Base-by-base conservation (phyloP, 768 basidiomycete genomes). In the Austroboletus eburneus region DNA sequence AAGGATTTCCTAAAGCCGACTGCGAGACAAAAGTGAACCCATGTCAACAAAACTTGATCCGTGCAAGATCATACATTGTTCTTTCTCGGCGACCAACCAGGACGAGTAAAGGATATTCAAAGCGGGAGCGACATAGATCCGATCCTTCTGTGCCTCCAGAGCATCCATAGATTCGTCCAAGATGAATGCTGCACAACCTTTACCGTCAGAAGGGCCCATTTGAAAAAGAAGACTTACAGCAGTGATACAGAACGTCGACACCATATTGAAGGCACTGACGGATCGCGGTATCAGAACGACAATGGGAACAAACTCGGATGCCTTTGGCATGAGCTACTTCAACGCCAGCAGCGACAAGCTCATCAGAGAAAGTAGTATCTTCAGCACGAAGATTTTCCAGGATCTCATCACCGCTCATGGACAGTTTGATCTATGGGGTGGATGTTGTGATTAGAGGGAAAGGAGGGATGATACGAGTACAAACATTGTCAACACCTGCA, bases 381-480 rank as follows among this genome's bases (percentile, higher is more conserved):
- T 69, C 68, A 5, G 69, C 66, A 2, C 67, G 64, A 34, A 69
- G 60, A 17, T 55, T 30, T 22, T 67, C 64, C 0, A 64, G 65
- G 23, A 67, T 65, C 40, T 69, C 67, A 10, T 70, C 69, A 1
- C 69, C 69, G 10, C 62, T 66, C 69, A 70, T 70, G 3, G 57
- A 64, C 13, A 70, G 43, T 37, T 70, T 70, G 53, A 68, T 39
- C 59, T 70, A 22, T 20, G 6, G n/a, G 10, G 22, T 3, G 17
- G 23, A 30, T 10, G 27, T 44, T 12, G 20, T 8, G 22, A 20
- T 55, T 21, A 42, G 36, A 44, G 4, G 13, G 2, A 9, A 25
- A 34, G n/a, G 22, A 5, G 21, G 4, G 42, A 32, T 35, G 7
- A 13, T 14, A 24, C 2, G 23, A 24, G 36, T 20, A 53, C 61